Evolutionary conservation across 306 rosid genomes (phyloP), one percentile per base, ranked within the genome.

Genomic region (Castanea mollissima): DNA sequence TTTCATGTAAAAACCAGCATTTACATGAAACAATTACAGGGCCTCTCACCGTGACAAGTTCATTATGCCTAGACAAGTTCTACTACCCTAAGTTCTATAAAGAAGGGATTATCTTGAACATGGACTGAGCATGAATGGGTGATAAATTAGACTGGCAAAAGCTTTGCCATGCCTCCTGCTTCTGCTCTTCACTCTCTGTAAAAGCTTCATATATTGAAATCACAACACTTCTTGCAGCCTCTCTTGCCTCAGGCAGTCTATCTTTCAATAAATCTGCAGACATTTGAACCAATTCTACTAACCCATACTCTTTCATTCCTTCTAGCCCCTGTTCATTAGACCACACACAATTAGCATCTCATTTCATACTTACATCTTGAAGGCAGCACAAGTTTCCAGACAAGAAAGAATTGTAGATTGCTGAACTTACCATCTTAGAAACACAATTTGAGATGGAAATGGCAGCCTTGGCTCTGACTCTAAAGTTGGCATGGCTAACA

Each of bases 211-310:
- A 90, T 60, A 86, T 57, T 1, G 81, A 83, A 62, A 85, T 87
- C 86, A 92, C 88, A 6, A 87, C 87, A 38, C 94, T 85, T 81
- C 99, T 55, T 2, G 98, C 97, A 0, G 99, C 98, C 80, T 91
- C 99, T 84, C 99, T 93, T 38, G 99, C 98, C 80, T 91, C 99
- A 0, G 98, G 99, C 73, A 95, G 87, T 25, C 98, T 90, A 80
- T 95, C 99, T 76, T 86, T 95, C 87, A 95, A 65, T 78, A 89
- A 82, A 79, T 89, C 92, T 0, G 88, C 97, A 54, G 92, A 94
- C 82, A 91, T 89, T 77, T 91, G 88, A 54, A 91, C 83, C 87
- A 95, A 62, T 74, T 82, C 79, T 15, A 46, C 86, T 85, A 90
- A 55, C 65, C 98, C 97, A 85, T 81, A 86, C 74, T 90, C 92